Base-by-base conservation (phyloP, 176 grass and related monocot genomes). In the Ampelocalamus luodianensis region DNA sequence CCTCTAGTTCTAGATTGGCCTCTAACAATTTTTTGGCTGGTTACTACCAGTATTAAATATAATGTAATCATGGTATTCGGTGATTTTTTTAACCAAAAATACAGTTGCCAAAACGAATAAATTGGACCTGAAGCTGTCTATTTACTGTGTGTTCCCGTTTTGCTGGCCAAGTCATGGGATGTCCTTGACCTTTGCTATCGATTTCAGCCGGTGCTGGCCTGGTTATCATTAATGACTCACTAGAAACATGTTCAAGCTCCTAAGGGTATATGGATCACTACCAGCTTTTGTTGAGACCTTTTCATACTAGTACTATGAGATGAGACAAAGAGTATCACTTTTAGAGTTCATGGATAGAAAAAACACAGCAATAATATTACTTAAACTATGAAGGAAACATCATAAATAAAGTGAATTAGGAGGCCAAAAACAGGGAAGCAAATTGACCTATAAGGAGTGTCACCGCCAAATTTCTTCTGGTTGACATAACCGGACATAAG, bases 391-490 rank as follows among this genome's bases (percentile, higher is more conserved):
- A 72, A 61, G 8, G 8, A 45, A 60, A 23, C 38, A 16, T 50
- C 36, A 49, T 77, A 74, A 49, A 22, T 12, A 74, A 78, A 24
- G 6, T 27, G 8, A 63, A 70, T 32, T 46, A 7, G 44, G 53
- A 72, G 10, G 45, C 8, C 12, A 73, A 43, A 78, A 24, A 75
- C 59, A 71, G 45, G 54, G 79, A 70, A 58, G 15, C 32, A 68
- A 90, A 53, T 22, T 10, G 20, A 97, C 94, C 94, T 97, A 76
- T 97, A 97, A 71, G 94, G 94, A 72, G 94, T 92, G 46, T 97
- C 92, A 29, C 92, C 94, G 4, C 92, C 88, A 82, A 94, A 94
- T 90, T 97, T 97, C 83, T 97, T 97, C 85, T 97, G 94, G 79
- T 97, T 94, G 37, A 97, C 88, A 89, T 94, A 94, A 64, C 92